Conservation (phyloP, 192 early-diverging fungal species). For the Coemansia sp. region DNA sequence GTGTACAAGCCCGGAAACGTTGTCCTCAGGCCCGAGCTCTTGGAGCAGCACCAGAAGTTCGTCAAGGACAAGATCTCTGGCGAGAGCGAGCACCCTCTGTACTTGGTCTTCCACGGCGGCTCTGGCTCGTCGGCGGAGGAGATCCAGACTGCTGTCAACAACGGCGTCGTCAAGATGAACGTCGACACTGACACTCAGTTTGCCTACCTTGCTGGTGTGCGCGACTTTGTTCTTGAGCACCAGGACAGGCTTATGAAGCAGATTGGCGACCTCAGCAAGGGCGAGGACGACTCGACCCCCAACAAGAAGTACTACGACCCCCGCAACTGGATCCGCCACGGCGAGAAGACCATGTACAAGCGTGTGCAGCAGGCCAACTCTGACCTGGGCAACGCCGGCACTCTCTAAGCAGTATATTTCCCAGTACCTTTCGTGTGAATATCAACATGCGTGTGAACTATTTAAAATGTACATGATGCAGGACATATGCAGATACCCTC, state of each 20-base stretch:
- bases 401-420: conserved; percentile 52
- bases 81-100: conserved; percentile 70
- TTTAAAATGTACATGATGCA: background rate
- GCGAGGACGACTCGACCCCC: conserved; percentile 79
- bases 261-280: conserved; percentile 93
- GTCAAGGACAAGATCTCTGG: conserved; percentile 70
- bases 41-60: conserved; percentile 87
- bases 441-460: background rate
- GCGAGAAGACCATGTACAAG: conserved; percentile 84
- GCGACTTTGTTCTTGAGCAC: conserved; percentile 85
- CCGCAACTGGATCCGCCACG: conserved; percentile 88
- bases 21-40: conserved; percentile 88
- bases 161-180: conserved; percentile 99
- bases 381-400: conserved; percentile 75
- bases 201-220: conserved; percentile 91
- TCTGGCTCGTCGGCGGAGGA: conserved; percentile 82
- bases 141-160: conserved; percentile 76
- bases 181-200: conserved; percentile 99
- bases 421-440: background rate
- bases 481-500: background rate
- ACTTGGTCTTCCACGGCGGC: conserved; percentile 98
- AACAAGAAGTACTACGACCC: conserved; percentile 99
- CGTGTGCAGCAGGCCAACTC: conserved; percentile 81
- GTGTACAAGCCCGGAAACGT: conserved; percentile 98
- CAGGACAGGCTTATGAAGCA: conserved; percentile 88